phyloP scores from a whole-genome alignment of 1,284 basidiomycete genomes.

The Cutaneotrichosporon mucoides region DNA sequence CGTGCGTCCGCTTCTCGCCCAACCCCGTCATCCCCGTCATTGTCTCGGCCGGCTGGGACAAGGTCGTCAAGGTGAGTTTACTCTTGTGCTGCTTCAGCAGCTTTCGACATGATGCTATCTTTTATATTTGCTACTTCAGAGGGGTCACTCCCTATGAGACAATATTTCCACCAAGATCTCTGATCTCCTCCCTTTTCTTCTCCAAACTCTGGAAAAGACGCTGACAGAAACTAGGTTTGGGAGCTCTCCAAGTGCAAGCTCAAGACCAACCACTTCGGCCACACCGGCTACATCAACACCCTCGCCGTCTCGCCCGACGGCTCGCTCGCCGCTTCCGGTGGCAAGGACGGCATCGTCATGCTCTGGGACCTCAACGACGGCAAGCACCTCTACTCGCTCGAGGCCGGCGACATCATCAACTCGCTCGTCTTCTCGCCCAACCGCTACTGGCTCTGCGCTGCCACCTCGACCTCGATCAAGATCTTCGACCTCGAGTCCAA shows the following conservation, averaged over 20 bases:
- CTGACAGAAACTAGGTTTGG: slow-evolving; percentile 73
- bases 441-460: slow-evolving; percentile 99
- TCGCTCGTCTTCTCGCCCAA: slow-evolving; percentile 99
- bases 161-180: slow-evolving; percentile 70
- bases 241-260: slow-evolving; percentile 99
- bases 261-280: slow-evolving; percentile 99
- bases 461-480: slow-evolving; percentile 96
- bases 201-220: slow-evolving; percentile 4
- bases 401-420: slow-evolving; percentile 98
- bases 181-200: slow-evolving; percentile 50
- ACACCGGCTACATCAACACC: slow-evolving; percentile 99
- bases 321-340: slow-evolving; percentile 97
- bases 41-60: slow-evolving; percentile 99
- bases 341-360: slow-evolving; percentile 99
- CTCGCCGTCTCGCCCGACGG: slow-evolving; percentile 98
- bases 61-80: slow-evolving; percentile 92
- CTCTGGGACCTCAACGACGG: slow-evolving; percentile 99
- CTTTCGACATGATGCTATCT: slow-evolving; percentile 53
- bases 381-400: slow-evolving; percentile 99
- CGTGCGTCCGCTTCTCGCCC: slow-evolving; percentile 98
- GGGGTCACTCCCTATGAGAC: slow-evolving; percentile 65
- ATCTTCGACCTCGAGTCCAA: slow-evolving; percentile 99
- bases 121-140: slow-evolving; percentile 82
- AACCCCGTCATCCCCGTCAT: slow-evolving; percentile 98
- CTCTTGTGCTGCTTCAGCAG: slow-evolving; percentile 1